These are phyloP conservation scores for Fusarium abutilonis DNA, from an alignment of 2,329 filamentous ascomycete species.

Conservation along the genomic window DNA sequence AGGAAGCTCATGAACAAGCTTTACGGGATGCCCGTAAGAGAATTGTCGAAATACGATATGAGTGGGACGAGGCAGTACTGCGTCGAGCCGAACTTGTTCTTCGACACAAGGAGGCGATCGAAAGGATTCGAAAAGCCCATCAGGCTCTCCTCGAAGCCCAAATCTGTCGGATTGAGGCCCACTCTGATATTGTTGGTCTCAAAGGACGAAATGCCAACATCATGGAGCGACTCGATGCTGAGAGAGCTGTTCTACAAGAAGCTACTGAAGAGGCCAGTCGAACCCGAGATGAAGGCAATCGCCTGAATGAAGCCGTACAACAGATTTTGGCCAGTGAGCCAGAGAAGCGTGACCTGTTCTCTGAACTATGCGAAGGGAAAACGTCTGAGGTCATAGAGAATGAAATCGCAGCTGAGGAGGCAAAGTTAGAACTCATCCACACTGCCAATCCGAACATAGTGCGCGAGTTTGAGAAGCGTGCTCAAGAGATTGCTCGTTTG, in stretches of 20 bases:
- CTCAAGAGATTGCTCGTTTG: conserved; percentile 74
- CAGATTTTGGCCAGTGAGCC: conserved; percentile 54
- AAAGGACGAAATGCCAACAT: conserved; percentile 71
- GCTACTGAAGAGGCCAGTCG: conserved; percentile 53
- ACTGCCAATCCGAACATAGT: conserved; percentile 80
- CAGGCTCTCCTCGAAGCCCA: conserved; percentile 74
- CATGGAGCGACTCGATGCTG: conserved; percentile 60
- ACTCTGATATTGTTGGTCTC: conserved; percentile 80
- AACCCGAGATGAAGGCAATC: conserved; percentile 49
- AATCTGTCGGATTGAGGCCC: conserved; percentile 78
- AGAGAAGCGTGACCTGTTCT: conserved; percentile 54
- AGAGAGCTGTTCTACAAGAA: conserved; percentile 50
- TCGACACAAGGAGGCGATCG: conserved; percentile 66
- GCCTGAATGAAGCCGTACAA: conserved; percentile 51
- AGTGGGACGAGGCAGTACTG: conserved; percentile 65
- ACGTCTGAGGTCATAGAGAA: conserved; percentile 72
- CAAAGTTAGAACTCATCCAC: conserved; percentile 82
- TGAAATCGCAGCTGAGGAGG: conserved; percentile 78
- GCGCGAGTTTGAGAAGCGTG: conserved; percentile 78
- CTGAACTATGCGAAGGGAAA: conserved; percentile 58
- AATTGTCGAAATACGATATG: conserved; percentile 61
- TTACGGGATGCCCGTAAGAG: conserved; percentile 48
- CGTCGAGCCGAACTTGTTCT: conserved; percentile 65
- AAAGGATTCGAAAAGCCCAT: conserved; percentile 69
- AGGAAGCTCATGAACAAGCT: conserved; percentile 46